These are phyloP conservation scores for Lodderomyces margitis DNA, from an alignment of 1,139 yeast species.

Conservation along the genomic window DNA sequence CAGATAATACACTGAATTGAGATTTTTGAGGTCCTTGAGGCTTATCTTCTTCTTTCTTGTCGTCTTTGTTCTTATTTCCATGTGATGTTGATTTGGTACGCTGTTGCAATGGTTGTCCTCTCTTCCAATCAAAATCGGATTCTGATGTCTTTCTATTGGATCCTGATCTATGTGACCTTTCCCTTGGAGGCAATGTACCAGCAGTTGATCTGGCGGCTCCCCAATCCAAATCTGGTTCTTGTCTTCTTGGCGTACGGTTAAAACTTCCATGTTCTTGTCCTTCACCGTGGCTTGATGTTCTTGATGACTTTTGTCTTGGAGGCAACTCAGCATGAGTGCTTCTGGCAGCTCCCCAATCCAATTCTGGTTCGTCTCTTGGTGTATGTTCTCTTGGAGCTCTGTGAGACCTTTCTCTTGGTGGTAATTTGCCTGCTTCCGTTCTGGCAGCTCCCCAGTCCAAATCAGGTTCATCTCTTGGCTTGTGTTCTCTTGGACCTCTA, in stretches of 20 bases:
- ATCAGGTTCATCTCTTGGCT: conserved; percentile 48
- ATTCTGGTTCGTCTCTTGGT: conserved; percentile 50
- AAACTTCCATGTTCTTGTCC: conserved; percentile 22
- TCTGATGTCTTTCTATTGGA: conserved; percentile 30
- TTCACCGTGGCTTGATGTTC: conserved; percentile 20
- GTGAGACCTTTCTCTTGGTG: conserved; percentile 33
- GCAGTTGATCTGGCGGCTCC: conserved; percentile 47
- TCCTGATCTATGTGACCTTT: conserved; percentile 12
- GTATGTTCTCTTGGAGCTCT: conserved; percentile 21
- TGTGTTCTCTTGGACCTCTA: conserved; percentile 20
- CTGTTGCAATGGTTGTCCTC: conserved; percentile 31
- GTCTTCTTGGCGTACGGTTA: conserved; percentile 29
- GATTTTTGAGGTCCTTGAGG: conserved; percentile 53
- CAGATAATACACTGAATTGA: conserved; percentile 61
- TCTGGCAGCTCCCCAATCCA: conserved; percentile 65
- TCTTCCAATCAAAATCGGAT: conserved; percentile 22
- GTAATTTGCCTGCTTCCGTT: conserved; percentile 31
- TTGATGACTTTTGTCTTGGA: conserved; percentile 30
- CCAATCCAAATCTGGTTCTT: conserved; percentile 60
- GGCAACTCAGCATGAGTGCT: conserved; percentile 32
- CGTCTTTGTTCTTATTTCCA: conserved; percentile 3
- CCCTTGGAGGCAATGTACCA: conserved; percentile 37
- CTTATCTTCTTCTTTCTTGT: conserved; percentile 22
- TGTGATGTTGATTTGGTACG: conserved; percentile 18
- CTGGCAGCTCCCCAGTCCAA: conserved; percentile 65